Percentiles rank a stretch among this genome's conserved stretches.
phyloP scores from a whole-genome alignment of 2,329 filamentous ascomycete genomes.

The Leptographium wingfieldii region DNA sequence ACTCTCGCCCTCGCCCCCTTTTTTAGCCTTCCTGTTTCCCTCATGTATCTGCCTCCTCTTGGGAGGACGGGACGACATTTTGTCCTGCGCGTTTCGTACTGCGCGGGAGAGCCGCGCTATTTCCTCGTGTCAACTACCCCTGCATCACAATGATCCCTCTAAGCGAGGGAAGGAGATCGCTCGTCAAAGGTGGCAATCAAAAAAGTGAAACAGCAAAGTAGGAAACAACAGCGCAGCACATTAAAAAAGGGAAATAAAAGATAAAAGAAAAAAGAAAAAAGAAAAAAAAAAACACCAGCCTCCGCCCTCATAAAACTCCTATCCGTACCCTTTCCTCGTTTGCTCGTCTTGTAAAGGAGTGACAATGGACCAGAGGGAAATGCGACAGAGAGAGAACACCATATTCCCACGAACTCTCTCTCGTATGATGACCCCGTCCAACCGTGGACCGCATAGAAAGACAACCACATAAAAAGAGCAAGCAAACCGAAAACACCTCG shows the following conservation, averaged over 20 bases:
- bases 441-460: background rate
- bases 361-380: background rate
- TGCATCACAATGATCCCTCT: too few relatives aligned
- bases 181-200: background rate
- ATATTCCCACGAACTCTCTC: background rate
- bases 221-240: background rate
- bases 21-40: too few relatives aligned
- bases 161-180: background rate
- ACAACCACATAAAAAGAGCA: background rate
- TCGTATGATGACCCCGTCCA: background rate
- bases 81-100: too few relatives aligned
- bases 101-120: too few relatives aligned
- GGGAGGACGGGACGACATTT: too few relatives aligned
- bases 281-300: background rate
- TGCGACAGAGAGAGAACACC: background rate
- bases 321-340: slow-evolving; percentile 6
- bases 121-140: too few relatives aligned
- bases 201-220: background rate
- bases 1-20: too few relatives aligned
- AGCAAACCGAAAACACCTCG: slow-evolving; percentile 2
- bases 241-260: background rate
- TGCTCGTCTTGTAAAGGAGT: slow-evolving; percentile 4
- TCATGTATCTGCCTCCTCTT: too few relatives aligned
- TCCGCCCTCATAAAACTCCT: slow-evolving; percentile 4
- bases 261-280: background rate